Conservation (phyloP, 2,329 filamentous ascomycete genomes). For the Microdochium trichocladiopsis region DNA sequence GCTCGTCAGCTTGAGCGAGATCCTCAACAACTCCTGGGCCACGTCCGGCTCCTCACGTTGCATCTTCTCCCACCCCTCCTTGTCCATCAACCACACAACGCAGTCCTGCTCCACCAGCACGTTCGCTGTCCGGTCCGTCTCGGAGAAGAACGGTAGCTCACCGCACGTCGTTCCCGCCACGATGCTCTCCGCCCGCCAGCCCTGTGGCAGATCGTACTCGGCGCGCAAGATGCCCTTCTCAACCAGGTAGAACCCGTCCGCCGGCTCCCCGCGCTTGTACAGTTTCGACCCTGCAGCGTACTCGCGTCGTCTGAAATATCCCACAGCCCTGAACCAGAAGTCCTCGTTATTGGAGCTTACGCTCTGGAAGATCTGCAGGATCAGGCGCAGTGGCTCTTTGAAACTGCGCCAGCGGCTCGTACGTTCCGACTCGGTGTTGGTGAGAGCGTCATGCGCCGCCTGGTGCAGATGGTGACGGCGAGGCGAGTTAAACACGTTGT, state of each 20-base stretch:
- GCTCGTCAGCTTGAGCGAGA: constrained; percentile 88
- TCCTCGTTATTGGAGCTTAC: constrained; percentile 82
- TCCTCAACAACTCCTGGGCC: constrained; percentile 73
- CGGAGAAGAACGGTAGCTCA: constrained; percentile 92
- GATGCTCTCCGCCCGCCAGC: constrained; percentile 82
- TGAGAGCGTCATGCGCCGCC: constrained; percentile 70
- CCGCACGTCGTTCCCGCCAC: constrained; percentile 92
- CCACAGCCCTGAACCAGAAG: constrained; percentile 80
- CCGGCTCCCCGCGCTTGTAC: constrained; percentile 69
- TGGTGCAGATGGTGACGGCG: constrained; percentile 69
- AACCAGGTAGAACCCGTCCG: constrained; percentile 82
- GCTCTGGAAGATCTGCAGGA: constrained; percentile 92
- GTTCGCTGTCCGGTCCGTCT: constrained; percentile 80
- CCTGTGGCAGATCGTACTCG: constrained; percentile 88
- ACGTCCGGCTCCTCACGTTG: constrained; percentile 69
- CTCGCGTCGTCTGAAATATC: constrained; percentile 67
- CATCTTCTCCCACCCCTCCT: constrained; percentile 63
- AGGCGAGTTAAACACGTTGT: constrained; percentile 65
- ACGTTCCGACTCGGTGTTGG: constrained; percentile 47
- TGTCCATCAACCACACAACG: constrained; percentile 74
- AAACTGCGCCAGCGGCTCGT: constrained; percentile 74
- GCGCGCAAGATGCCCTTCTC: constrained; percentile 84
- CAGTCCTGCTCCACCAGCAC: constrained; percentile 77
- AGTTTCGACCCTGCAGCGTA: constrained; percentile 65
- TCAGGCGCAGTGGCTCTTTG: constrained; percentile 81